Percentiles rank a stretch among this genome's conserved stretches.
Conservation (phyloP, 176 grass and related monocot genomes). For the Avena sativa region DNA sequence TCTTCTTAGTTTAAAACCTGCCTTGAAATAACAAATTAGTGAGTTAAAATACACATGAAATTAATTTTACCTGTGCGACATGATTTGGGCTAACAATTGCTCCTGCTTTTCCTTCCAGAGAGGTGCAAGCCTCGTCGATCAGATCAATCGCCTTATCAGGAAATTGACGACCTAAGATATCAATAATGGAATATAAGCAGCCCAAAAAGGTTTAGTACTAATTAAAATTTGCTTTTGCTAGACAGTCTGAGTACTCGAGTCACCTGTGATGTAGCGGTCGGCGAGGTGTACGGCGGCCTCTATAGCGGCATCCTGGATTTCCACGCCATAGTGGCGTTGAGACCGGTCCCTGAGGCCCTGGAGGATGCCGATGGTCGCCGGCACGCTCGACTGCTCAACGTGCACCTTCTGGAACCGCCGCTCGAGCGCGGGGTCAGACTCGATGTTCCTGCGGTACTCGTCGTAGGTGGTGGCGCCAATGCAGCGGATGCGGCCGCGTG, state of each 20-base stretch:
- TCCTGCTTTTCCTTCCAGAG: background rate
- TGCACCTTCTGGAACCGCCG: slow-evolving; percentile 24
- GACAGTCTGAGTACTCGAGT: too few relatives aligned
- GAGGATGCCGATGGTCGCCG: background rate
- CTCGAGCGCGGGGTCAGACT: background rate
- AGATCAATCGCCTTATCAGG: slow-evolving; percentile 98
- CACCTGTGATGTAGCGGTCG: slow-evolving; percentile 33
- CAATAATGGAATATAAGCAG: too few relatives aligned
- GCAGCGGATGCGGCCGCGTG: slow-evolving; percentile 11
- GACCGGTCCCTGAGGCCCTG: background rate
- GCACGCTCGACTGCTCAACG: background rate
- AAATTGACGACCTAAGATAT: slow-evolving; percentile 30
- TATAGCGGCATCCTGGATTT: background rate
- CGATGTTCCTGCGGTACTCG: slow-evolving; percentile 1
- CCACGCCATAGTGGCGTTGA: background rate
- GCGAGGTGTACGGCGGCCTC: slow-evolving; percentile 2
- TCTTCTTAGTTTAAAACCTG: background rate
- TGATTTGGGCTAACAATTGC: background rate
- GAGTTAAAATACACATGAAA: background rate
- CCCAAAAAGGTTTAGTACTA: background rate
- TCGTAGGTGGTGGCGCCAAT: slow-evolving; percentile 8
- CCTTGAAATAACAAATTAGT: background rate
- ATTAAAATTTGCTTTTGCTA: too few relatives aligned
- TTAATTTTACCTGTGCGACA: background rate
- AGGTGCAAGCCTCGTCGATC: slow-evolving; percentile 63